A percentile compares a stretch with the other conserved stretches of the same genome.
Evolutionary conservation across 352 stramenopile genomes (phyloP).

Genomic region (Pythium dissimile): DNA sequence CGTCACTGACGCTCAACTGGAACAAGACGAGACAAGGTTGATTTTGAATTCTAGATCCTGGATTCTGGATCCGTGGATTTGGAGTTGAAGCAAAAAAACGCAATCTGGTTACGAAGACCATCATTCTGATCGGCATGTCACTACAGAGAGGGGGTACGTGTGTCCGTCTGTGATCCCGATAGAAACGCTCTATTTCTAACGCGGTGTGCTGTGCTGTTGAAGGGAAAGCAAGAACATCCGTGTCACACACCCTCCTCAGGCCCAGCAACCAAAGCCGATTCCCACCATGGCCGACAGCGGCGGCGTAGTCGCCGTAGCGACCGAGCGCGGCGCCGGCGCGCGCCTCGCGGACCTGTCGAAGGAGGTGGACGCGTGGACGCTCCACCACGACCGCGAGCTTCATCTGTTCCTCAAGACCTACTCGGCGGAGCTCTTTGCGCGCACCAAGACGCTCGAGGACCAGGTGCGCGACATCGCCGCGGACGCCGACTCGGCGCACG

Average conservation of each 20-base stretch:
- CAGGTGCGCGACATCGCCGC: conserved; percentile 63
- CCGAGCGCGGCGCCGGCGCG: background rate
- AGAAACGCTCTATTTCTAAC: conserved; percentile 16
- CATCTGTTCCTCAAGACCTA: conserved; percentile 68
- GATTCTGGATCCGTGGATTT: too few species aligned
- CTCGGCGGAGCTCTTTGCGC: conserved; percentile 60
- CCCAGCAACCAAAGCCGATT: background rate
- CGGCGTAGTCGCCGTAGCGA: background rate
- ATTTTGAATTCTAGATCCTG: too few species aligned
- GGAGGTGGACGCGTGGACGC: conserved; percentile 59
- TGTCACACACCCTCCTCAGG: conserved; percentile 14
- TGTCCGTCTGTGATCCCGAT: background rate
- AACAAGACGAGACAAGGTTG: background rate
- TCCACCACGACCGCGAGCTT: conserved; percentile 72
- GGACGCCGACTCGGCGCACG: conserved; percentile 62
- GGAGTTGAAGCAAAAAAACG: conserved; percentile 3
- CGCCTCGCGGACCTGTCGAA: conserved; percentile 3
- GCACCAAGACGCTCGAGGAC: conserved; percentile 73
- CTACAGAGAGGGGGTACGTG: background rate
- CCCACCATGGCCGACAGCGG: conserved; percentile 7
- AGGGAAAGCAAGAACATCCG: conserved; percentile 1
- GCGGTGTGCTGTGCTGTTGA: conserved; percentile 12
- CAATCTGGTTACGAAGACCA: too few species aligned
- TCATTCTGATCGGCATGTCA: background rate
- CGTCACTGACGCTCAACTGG: too few species aligned